Base-by-base conservation (phyloP, 2,329 filamentous ascomycete species). In the Sclerotinia trifoliorum region DNA sequence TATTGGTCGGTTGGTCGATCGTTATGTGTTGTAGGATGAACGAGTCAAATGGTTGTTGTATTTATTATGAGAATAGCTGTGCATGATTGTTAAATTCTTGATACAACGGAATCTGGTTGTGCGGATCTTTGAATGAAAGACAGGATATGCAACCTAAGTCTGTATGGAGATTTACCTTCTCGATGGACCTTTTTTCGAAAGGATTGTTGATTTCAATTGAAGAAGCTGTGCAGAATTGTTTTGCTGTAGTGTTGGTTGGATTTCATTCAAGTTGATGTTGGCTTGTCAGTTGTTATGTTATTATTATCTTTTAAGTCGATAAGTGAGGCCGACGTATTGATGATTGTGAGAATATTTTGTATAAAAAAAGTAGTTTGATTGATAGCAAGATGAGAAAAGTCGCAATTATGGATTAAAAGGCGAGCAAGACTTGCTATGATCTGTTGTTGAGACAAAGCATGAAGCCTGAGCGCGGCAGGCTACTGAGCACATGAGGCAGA, bases 401-500 rank as follows among this genome's bases (percentile, higher is more conserved):
- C 26, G 26, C 42, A 61, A 61, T 35, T n/a, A 61, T 48, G 26
- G 26, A 32, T 61, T 48, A 61, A 58, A 60, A 61, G 29, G 57
- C 42, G 57, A 61, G 19, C 17, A 32, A 48, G 26, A 61, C 57
- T 54, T 61, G 57, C 57, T 61, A 61, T 61, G 57, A 61, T 61
- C 57, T 61, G 42, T 61, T 61, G 19, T 61, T 48, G 56, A 58
- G 57, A 61, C 57, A 61, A 61, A 61, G 57, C 57, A 61, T 61
- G 42, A 61, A 61, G 57, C 42, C 42, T 61, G 57, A 61, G 57
- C 57, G 57, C 42, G 24, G 57, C 6, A 60, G 42, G 42, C 57
- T 61, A 48, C 44, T 48, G 44, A 17, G 24, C 5, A 61, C 35
- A 48, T 61, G 57, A 61, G 26, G 42, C 57, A 61, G 26, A 61